Evolutionary conservation across 768 basidiomycete genomes (phyloP), one percentile per base, ranked within the genome.

Genomic region (Astraeus odoratus): DNA sequence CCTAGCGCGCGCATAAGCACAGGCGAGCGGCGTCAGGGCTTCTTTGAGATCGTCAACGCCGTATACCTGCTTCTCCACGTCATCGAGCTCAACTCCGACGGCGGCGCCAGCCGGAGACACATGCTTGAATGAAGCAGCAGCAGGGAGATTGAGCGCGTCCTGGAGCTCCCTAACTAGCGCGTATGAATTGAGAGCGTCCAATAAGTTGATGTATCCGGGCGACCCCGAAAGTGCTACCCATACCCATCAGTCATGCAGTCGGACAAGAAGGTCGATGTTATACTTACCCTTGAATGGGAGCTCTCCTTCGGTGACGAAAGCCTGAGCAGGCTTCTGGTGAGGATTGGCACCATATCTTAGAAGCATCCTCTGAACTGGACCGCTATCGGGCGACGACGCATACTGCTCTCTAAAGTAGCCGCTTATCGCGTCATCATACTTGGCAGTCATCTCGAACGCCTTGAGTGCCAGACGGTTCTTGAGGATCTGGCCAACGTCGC

Each of bases 121-220:
- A 59, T 99, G 96, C 70, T 99, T 99, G 82, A 98, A 99, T 1
- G 94, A 97, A 0, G 96, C 95, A 10, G 96, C 95, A 12, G 96
- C 96, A 15, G 96, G 94, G 37, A 98, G 80, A 27, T 72, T 67
- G 46, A 98, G 78, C 1, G 89, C 89, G 47, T 80, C 87, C 37
- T 90, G 82, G 3, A 99, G 78, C 62, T 99, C 96, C 57, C 84
- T 88, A 46, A 99, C 96, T 31, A 99, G 78, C 1, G 90, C 94
- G 59, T 86, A 99, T 3, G 95, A 95, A 69, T 97, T 97, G 56
- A 99, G 78, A 1, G 94, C 96, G 58, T 98, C 96, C 42, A 99
- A 75, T 6, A 98, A 80, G 71, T 99, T 99, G 72, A 99, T 98
- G 66, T 97, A 97, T 19, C 96, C 96, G 8, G 96, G 96, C 7